Conservation (phyloP, 768 basidiomycete genomes). For the Agaricus subrufescens region DNA sequence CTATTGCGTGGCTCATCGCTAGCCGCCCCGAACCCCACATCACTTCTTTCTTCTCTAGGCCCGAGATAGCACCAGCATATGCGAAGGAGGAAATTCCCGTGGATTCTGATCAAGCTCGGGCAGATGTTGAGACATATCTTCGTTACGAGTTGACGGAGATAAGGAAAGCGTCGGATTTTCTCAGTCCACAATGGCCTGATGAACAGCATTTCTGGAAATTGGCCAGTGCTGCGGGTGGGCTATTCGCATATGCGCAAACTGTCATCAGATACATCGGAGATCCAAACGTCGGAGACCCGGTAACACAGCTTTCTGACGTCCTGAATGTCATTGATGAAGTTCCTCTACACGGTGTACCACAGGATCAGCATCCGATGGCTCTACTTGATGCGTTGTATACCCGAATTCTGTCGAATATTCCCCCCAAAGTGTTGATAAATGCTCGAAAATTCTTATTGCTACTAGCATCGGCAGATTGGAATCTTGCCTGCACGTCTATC, state of each 20-base stretch:
- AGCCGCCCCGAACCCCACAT: conserved; percentile 24
- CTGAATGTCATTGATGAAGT: too few species aligned
- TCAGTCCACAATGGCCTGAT: conserved; percentile 15
- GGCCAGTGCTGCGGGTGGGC: conserved; percentile 15
- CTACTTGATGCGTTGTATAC: too few species aligned
- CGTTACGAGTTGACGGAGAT: conserved; percentile 7
- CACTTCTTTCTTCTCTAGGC: conserved; percentile 4
- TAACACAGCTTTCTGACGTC: not conserved
- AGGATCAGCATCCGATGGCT: too few species aligned
- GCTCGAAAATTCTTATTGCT: too few species aligned
- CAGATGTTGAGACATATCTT: conserved; percentile 16
- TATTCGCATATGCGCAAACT: conserved; percentile 21
- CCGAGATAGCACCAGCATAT: not conserved
- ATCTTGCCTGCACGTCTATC: too few species aligned
- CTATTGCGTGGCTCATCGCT: conserved; percentile 19
- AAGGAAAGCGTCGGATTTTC: not conserved
- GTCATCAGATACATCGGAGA: conserved; percentile 16
- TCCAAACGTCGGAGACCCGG: not conserved
- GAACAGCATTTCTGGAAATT: conserved; percentile 10
- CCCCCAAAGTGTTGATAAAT: too few species aligned
- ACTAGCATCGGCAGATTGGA: too few species aligned
- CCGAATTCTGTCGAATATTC: too few species aligned
- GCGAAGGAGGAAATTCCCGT: conserved; percentile 4
- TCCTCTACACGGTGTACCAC: too few species aligned
- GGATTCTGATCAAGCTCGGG: conserved; percentile 10